Conservation (phyloP, 805 yeast genomes). For the Cyberlindnera galapagoensis region DNA sequence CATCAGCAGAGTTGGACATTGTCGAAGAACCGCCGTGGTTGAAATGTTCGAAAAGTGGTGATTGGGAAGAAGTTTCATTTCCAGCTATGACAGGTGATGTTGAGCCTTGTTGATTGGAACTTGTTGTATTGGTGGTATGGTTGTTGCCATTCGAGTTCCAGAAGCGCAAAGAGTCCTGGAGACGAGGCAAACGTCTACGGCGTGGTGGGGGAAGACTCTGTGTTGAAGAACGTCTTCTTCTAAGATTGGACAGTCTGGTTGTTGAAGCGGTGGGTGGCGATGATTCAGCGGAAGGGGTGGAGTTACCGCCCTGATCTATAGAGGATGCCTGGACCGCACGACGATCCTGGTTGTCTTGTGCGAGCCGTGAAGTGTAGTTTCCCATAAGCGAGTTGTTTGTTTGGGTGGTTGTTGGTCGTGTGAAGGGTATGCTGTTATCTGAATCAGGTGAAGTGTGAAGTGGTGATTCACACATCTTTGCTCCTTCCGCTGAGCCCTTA, state of each 20-base stretch:
- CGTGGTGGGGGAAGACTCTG: conserved; percentile 14
- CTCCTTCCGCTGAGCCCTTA: too few species aligned
- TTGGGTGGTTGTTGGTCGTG: background rate
- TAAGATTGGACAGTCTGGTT: conserved; percentile 6
- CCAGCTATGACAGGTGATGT: too few species aligned
- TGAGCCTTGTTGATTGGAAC: background rate
- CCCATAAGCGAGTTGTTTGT: conserved; percentile 4
- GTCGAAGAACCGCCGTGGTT: too few species aligned
- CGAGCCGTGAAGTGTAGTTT: conserved; percentile 7
- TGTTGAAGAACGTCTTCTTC: conserved; percentile 22
- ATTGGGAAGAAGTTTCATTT: background rate
- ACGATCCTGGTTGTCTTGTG: background rate
- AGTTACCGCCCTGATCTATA: background rate
- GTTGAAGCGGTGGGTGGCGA: conserved; percentile 1
- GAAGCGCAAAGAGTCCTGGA: conserved; percentile 10
- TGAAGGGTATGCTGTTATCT: too few species aligned
- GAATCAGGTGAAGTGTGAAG: too few species aligned
- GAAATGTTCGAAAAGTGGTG: background rate
- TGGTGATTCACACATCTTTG: too few species aligned
- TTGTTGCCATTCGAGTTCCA: conserved; percentile 8
- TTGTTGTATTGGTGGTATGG: background rate
- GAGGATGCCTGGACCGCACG: background rate
- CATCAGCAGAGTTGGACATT: too few species aligned
- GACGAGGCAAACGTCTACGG: conserved; percentile 18
- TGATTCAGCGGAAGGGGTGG: background rate